Evolutionary conservation across 495 filamentous ascomycete genomes (phyloP), one percentile per base, ranked within the genome.

Genomic region (Astrocystis sublimbata): DNA sequence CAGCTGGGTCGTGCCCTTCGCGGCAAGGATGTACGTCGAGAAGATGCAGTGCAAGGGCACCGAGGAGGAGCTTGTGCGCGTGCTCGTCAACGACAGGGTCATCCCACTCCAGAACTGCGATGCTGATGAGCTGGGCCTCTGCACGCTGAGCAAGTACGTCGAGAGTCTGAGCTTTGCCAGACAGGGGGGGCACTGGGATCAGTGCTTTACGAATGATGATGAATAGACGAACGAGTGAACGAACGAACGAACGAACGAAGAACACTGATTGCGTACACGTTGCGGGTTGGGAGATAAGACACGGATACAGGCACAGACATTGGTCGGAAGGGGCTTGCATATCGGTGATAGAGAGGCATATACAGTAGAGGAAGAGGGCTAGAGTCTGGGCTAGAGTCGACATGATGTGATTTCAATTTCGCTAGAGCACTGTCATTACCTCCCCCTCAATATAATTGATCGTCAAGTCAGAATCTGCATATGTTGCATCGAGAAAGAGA

Each of bases 31-130:
- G 55, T 94, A 92, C 69, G 80, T 96, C 50, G 92, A 96, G 83
- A 90, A 91, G 81, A 89, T 96, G 89, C 69, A 68, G 19, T 96
- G 92, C 69, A 52, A 64, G 0, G 74, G 69, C 9, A 69, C 71
- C 8, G 45, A 65, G 2, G 74, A 80, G 60, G 88, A 92, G 68
- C 76, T 87, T 49, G 89, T 96, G 6, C 79, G 92, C 10, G 81
- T 93, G 1, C 67, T 96, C 51, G 79, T 96, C 9, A 96, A 96
- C 76, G 90, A 92, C 68, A 80, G 91, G 36, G 90, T 96, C 9
- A 75, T 91, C 54, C 86, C 85, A 4, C 65, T 94, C 69, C 76
- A 83, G 64, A 84, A 78, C 19, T 96, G 92, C 72, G 78, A 75
- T 3, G 86, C 76, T 6, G 91, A 96, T 78, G 56, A 67, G 56